Conservation (phyloP, 306 rosid species). For the Gillenia trifoliata region DNA sequence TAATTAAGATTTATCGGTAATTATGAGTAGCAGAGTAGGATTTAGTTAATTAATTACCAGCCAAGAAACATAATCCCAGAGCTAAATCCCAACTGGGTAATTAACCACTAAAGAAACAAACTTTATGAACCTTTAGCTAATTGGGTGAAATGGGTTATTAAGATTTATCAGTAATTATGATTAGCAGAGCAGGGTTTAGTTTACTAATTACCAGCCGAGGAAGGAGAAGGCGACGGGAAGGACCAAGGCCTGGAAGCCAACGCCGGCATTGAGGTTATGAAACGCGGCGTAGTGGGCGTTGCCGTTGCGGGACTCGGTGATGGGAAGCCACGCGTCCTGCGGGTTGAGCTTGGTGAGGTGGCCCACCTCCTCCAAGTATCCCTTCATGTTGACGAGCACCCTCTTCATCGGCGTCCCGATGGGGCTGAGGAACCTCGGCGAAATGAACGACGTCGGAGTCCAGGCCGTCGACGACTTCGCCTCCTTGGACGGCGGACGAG, state of each 20-base stretch:
- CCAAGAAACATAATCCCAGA: slow-evolving; percentile 12
- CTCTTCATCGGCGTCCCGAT: slow-evolving; percentile 98
- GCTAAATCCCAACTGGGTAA: not conserved
- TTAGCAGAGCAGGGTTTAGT: not conserved
- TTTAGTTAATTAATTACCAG: slow-evolving; percentile 44
- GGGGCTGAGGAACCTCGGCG: slow-evolving; percentile 97
- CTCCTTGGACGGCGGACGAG: slow-evolving; percentile 68
- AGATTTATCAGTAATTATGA: not conserved
- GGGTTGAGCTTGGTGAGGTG: slow-evolving; percentile 97
- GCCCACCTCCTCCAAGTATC: slow-evolving; percentile 92
- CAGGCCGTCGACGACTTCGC: slow-evolving; percentile 87
- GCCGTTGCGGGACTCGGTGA: slow-evolving; percentile 93
- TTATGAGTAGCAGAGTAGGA: not conserved
- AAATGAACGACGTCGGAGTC: slow-evolving; percentile 94
- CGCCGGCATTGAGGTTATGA: slow-evolving; percentile 96
- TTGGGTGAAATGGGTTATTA: not conserved
- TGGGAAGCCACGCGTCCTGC: slow-evolving; percentile 99
- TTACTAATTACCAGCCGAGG: slow-evolving; percentile 75
- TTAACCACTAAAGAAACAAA: not conserved
- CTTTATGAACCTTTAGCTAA: not conserved
- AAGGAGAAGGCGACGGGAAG: slow-evolving; percentile 93
- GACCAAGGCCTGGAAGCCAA: slow-evolving; percentile 88
- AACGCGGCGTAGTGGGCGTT: slow-evolving; percentile 97
- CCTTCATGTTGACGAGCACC: slow-evolving; percentile 87
- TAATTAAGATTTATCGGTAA: not conserved